These are phyloP conservation scores for Leccinellum luteum DNA, from an alignment of 768 basidiomycete species.

Conservation along the genomic window DNA sequence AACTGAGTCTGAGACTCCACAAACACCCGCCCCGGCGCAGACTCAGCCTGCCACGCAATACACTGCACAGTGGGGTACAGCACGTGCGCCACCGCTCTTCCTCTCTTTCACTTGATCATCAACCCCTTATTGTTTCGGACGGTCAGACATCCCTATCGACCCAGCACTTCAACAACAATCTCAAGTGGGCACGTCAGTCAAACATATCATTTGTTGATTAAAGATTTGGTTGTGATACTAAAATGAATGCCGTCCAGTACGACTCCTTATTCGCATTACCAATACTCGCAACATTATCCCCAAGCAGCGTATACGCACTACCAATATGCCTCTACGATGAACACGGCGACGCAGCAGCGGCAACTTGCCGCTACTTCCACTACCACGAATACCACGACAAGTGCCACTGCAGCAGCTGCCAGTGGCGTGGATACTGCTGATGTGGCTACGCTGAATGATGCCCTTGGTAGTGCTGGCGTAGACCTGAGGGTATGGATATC, in stretches of 20 bases:
- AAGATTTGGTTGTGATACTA: background rate
- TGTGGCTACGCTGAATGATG: conserved; percentile 78
- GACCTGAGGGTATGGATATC: conserved; percentile 63
- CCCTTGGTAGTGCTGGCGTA: conserved; percentile 82
- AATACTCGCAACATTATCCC: conserved; percentile 38
- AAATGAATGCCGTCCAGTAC: conserved; percentile 34
- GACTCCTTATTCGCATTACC: conserved; percentile 49
- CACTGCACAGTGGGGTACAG: conserved; percentile 39
- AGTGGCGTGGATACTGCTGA: conserved; percentile 60
- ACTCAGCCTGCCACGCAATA: conserved; percentile 31
- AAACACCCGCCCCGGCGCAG: conserved; percentile 33
- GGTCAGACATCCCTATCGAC: conserved; percentile 60
- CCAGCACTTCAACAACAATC: conserved; percentile 65
- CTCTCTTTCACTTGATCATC: background rate
- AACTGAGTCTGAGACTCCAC: conserved; percentile 38
- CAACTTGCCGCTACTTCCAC: conserved; percentile 16
- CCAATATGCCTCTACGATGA: conserved; percentile 32
- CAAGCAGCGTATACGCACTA: conserved; percentile 45
- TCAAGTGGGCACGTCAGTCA: conserved; percentile 42
- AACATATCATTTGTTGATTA: background rate
- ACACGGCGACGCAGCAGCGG: conserved; percentile 31
- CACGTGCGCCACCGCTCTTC: conserved; percentile 30
- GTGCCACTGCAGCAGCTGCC: conserved; percentile 22
- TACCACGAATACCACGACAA: conserved; percentile 15
- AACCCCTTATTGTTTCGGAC: conserved; percentile 1